Evolutionary conservation across 1,284 basidiomycete genomes (phyloP).

Genomic region (Puccinia horiana): DNA sequence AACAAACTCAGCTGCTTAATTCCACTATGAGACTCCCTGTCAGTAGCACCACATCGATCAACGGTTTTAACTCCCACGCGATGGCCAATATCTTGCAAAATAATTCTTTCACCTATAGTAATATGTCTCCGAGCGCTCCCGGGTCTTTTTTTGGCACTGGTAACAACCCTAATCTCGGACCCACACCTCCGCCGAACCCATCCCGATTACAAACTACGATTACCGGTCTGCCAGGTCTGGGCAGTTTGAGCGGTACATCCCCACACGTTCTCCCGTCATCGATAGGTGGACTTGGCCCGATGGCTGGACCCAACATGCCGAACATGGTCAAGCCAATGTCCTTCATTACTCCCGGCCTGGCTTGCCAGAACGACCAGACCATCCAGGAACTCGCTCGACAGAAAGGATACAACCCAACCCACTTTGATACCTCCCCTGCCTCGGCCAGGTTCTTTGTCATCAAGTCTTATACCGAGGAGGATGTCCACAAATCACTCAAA

Average conservation of each 20-base stretch:
- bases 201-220: constrained; percentile 46
- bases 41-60: constrained; percentile 51
- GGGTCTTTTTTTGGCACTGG: not conserved
- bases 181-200: constrained; percentile 22
- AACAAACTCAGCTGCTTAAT: constrained; percentile 42
- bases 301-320: constrained; percentile 13
- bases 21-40: constrained; percentile 53
- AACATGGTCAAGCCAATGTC: constrained; percentile 9
- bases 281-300: not conserved
- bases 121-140: not conserved
- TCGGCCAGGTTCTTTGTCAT: constrained; percentile 92
- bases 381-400: constrained; percentile 79
- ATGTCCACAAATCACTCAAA: constrained; percentile 83
- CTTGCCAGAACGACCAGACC: not conserved
- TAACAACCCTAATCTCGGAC: not conserved
- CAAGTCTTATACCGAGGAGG: constrained; percentile 96
- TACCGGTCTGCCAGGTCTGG: constrained; percentile 26
- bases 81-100: constrained; percentile 20
- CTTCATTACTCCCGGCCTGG: constrained; percentile 6
- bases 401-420: constrained; percentile 86
- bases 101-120: not conserved
- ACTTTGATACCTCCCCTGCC: constrained; percentile 76
- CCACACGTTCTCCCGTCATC: not conserved
- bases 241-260: constrained; percentile 19
- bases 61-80: constrained; percentile 15